Evolutionary conservation across 192 early-diverging fungal genomes (phyloP), one percentile per base, ranked within the genome.

Genomic region (Geranomyces michiganensis): DNA sequence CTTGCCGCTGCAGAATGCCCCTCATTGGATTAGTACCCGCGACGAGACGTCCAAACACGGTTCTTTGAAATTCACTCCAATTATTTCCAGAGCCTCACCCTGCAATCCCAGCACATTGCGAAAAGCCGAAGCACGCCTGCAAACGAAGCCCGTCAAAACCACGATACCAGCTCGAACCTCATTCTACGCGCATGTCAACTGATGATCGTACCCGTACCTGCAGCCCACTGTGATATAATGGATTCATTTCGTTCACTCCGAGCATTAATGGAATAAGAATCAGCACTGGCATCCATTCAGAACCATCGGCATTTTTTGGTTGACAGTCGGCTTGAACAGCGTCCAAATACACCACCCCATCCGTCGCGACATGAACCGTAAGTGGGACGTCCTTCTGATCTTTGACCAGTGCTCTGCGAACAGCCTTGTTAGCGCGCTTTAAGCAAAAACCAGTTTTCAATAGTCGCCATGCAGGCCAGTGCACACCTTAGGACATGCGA

Each of bases 221-320:
- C 51, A 92, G 74, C 12, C 79, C 78, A 30, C 81, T 71, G 66
- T 95, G 85, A 75, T 99, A 99, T 7, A 94, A 84, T 0, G 93
- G 90, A 74, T 97, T 97, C 55, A 96, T 77, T 10, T 86, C 84
- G 56, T 97, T 90, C 21, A 95, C 90, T n/a, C 97, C 97, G 36
- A 97, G 85, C 73, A 93, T 88, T 10, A 96, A 80, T 0, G 96
- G 88, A 14, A 94, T 88, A 60, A 99, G 79, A 74, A 99, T 90
- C 61, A 99, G 78, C 12, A 92, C 67, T 33, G 76, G 56, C 29
- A 56, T 47, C 30, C 74, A 75, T 10, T 41, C 36, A 3, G 36
- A 41, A 41, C 10, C 3, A 29, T 76, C 74, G 5, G 67, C 69
- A 9, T 67, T 72, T 17, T 72, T 68, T 26, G 70, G 56, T 46